A percentile compares a stretch with the other conserved stretches of the same genome.
Conservation (phyloP, 306 rosid genomes). For the Mimosa pudica region DNA sequence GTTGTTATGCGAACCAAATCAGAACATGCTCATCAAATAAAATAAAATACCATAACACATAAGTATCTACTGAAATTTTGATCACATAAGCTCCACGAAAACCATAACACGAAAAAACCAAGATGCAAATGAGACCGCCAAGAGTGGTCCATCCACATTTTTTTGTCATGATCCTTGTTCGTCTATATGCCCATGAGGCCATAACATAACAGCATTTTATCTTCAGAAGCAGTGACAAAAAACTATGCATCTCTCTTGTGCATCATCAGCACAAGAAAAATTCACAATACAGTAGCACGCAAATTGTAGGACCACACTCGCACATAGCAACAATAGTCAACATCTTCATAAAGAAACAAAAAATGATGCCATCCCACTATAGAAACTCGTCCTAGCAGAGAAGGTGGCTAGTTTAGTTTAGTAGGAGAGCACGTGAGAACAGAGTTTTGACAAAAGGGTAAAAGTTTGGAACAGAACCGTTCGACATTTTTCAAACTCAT, state of each 20-base stretch:
- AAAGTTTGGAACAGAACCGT: neutral
- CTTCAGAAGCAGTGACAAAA: neutral
- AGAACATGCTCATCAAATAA: neutral
- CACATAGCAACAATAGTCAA: neutral
- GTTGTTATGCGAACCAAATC: neutral
- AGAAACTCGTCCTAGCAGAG: neutral
- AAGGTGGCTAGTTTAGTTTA: neutral
- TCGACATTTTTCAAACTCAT: no score
- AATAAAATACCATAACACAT: neutral
- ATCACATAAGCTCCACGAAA: neutral
- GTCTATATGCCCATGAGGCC: neutral
- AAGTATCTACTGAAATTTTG: neutral
- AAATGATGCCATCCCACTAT: neutral
- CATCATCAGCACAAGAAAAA: neutral
- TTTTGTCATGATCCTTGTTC: neutral
- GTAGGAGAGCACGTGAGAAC: neutral
- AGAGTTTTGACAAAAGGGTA: neutral
- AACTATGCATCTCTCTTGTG: neutral
- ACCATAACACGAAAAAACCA: neutral
- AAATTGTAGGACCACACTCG: neutral
- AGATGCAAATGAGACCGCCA: neutral
- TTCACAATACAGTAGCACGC: neutral
- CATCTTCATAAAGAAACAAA: neutral
- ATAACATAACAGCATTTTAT: neutral
- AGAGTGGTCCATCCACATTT: neutral